Base-by-base conservation (phyloP, 164 flowering plant species). In the Umbilicus rupestris region DNA sequence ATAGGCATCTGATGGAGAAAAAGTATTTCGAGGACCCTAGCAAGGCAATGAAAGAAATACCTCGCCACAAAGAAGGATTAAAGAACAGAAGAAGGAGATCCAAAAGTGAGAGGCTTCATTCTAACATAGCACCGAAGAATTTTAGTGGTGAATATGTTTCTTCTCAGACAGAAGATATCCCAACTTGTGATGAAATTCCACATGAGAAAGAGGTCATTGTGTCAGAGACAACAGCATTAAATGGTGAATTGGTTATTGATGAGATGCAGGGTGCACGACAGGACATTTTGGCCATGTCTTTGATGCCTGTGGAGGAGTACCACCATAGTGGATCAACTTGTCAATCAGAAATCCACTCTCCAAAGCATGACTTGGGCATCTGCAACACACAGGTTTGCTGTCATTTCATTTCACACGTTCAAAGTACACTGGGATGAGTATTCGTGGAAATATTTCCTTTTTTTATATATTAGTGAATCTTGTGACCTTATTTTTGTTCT, bases 31-130 rank as follows among this genome's bases (percentile, higher is more conserved):
- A 59, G 66, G 76, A 73, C 15, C 72, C 73, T 58, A 73, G 41
- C 65, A 75, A 68, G 69, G 65, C 65, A 57, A 66, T 41, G 8
- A 75, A 69, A 46, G 72, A 67, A 26, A 72, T 69, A 39, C 44
- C 50, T 3, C 62, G 50, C 63, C 49, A 52, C 37, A 73, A 68
- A 66, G 81, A 78, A 46, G 68, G 70, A 49, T 57, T 62, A 29
- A 68, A 67, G 17, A 28, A 65, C 19, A 73, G 71, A 70, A 76
- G 57, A 26, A 65, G 66, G 35, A 80, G 69, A 74, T 73, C 79
- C 62, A 66, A 65, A 46, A 37, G 64, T 55, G 78, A 69, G 67
- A 78, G 65, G 62, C 63, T 75, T 55, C 73, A 55, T 31, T 62
- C 71, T 68, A 52, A 39, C 44, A 47, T 39, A 37, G 37, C 12